phyloP scores from a whole-genome alignment of 352 stramenopile genomes.

The Pythium phragmitis region DNA sequence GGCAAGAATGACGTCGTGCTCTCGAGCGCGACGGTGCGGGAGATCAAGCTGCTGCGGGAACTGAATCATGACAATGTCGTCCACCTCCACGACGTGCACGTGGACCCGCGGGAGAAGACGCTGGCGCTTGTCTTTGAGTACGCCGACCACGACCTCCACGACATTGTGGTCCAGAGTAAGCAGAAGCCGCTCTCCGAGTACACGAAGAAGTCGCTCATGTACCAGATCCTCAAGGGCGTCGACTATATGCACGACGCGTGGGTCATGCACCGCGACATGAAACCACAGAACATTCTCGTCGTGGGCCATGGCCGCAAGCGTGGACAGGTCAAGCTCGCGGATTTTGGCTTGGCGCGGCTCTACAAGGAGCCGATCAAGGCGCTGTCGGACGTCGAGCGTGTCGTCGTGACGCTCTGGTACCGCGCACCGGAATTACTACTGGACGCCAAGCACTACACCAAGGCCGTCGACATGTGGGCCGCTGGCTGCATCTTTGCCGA shows the following conservation, averaged over 20 bases:
- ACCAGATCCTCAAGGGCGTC: constrained; percentile 90
- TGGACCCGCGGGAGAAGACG: constrained; percentile 81
- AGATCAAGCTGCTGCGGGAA: constrained; percentile 89
- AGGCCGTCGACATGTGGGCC: constrained; percentile 96
- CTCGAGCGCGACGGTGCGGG: constrained; percentile 85
- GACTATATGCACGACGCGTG: constrained; percentile 93
- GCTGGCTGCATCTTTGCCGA: constrained; percentile 96
- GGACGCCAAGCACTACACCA: constrained; percentile 92
- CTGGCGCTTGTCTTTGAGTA: constrained; percentile 90
- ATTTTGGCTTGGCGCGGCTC: constrained; percentile 85
- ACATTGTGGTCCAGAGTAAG: constrained; percentile 88
- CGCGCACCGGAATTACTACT: constrained; percentile 93
- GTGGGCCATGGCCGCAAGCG: constrained; percentile 81
- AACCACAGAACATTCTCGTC: constrained; percentile 93
- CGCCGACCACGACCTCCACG: constrained; percentile 86
- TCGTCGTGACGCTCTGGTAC: constrained; percentile 97
- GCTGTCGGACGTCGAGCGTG: constrained; percentile 83
- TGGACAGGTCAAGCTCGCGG: constrained; percentile 83
- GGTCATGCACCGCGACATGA: constrained; percentile 94
- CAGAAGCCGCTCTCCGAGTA: constrained; percentile 89
- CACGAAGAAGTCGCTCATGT: constrained; percentile 92
- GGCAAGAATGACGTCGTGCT: constrained; percentile 89
- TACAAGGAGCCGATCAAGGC: constrained; percentile 90
- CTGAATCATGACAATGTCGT: constrained; percentile 88
- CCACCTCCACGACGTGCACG: constrained; percentile 82